Base-by-base conservation (phyloP, 441 rosid species). In the Sinapis alba region DNA sequence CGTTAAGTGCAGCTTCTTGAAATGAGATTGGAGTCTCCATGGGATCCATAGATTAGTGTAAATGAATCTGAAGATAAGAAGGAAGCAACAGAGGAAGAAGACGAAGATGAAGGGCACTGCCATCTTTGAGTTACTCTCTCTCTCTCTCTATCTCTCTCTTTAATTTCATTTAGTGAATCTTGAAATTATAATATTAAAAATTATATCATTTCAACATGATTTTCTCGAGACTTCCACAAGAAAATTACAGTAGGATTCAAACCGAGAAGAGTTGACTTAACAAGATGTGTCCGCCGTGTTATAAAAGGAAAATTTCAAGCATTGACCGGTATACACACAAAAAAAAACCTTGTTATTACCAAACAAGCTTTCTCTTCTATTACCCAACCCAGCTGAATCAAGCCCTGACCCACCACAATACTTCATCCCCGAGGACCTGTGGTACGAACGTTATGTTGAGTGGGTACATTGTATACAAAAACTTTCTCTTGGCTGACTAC, bases 361-460 rank as follows among this genome's bases (percentile, higher is more conserved):
- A 70, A 63, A 88, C 5, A 86, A 24, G 73, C 81, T 73, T 79
- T 87, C 94, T 75, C 94, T 87, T 79, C 94, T 84, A 57, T 86
- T 86, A 18, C 90, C 61, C 74, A 84, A 86, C 38, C 86, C 92
- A 1, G 86, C 12, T 12, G 92, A 36, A 73, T 94, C 96, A 68
- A 92, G 56, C 12, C 83, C 18, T 9, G 91, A 47, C 21, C 60
- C 75, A 65, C 96, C 68, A 19, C 75, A 80, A 51, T 65, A 89
- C 69, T 83, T 92, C 21, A 71, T 16, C 67, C 59, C 67, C 92
- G 86, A 24, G 97, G 98, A 15, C 86, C 86, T 0, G 91, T 88
- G 26, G 82, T 83, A 72, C 94, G 82, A 62, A 84, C 96, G 43
- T 89, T 91, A 70, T 91, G 97, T 16, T 80, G 97, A 56, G 97